Percentiles rank a stretch among this genome's conserved stretches.
phyloP scores from a whole-genome alignment of 2,329 filamentous ascomycete species.

The Fusarium anthophilum region DNA sequence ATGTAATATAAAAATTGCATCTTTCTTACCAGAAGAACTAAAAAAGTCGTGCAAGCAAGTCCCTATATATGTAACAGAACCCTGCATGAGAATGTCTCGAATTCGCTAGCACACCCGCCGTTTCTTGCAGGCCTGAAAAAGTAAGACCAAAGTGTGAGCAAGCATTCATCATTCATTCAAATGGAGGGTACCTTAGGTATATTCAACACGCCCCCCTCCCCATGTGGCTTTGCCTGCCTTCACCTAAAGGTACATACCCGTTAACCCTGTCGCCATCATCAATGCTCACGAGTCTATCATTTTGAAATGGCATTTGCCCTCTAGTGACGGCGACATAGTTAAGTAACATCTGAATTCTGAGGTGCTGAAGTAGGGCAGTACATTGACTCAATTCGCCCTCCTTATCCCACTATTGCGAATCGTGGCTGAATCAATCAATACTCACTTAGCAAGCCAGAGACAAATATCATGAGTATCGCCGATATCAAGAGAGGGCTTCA shows the following conservation, averaged over 20 bases:
- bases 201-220: constrained; percentile 1
- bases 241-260: neutral
- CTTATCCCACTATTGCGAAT: neutral
- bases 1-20: neutral
- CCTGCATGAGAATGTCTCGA: constrained; percentile 15
- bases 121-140: constrained; percentile 21
- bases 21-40: neutral
- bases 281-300: neutral
- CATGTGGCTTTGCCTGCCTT: neutral
- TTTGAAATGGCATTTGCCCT: neutral
- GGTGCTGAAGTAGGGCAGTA: neutral
- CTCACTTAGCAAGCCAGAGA: neutral
- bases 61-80: neutral
- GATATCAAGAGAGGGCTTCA: neutral
- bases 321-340: neutral
- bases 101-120: constrained; percentile 7
- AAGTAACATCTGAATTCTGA: neutral
- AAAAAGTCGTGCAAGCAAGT: neutral
- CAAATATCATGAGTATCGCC: neutral
- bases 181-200: neutral
- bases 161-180: neutral
- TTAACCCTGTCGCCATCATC: neutral
- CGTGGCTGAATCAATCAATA: neutral
- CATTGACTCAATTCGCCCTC: neutral
- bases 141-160: neutral